Evolutionary conservation across 73 alveolate species (phyloP).

Genomic region (Paramecium pentaurelia): DNA sequence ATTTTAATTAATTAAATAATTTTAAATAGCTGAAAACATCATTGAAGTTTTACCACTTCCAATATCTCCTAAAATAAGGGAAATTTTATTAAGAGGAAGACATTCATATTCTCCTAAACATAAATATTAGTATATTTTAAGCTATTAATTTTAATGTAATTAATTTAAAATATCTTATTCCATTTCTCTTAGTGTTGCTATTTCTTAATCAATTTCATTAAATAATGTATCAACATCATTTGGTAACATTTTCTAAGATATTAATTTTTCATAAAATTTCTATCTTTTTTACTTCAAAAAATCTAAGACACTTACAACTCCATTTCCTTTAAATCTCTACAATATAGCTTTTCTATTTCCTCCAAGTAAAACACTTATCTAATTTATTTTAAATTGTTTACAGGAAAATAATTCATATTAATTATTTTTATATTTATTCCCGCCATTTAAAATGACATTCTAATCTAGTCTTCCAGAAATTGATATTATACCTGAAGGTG

Average conservation of each 20-base stretch:
- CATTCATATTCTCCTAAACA: background rate
- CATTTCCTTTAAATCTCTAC: background rate
- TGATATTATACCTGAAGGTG: background rate
- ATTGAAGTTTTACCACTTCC: background rate
- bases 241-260: background rate
- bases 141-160: background rate
- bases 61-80: background rate
- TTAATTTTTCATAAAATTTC: background rate
- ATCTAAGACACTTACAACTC: background rate
- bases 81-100: background rate
- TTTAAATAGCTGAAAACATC: background rate
- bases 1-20: background rate
- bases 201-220: background rate
- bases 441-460: background rate
- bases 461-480: background rate
- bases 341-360: background rate
- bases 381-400: background rate
- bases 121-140: background rate
- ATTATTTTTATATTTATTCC: background rate
- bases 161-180: background rate
- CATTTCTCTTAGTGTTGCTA: background rate
- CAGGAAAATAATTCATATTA: constrained; percentile 1
- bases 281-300: background rate
- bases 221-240: background rate
- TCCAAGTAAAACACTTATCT: background rate